Conservation (phyloP, 805 yeast species). For the Yarrowia keelungensis region DNA sequence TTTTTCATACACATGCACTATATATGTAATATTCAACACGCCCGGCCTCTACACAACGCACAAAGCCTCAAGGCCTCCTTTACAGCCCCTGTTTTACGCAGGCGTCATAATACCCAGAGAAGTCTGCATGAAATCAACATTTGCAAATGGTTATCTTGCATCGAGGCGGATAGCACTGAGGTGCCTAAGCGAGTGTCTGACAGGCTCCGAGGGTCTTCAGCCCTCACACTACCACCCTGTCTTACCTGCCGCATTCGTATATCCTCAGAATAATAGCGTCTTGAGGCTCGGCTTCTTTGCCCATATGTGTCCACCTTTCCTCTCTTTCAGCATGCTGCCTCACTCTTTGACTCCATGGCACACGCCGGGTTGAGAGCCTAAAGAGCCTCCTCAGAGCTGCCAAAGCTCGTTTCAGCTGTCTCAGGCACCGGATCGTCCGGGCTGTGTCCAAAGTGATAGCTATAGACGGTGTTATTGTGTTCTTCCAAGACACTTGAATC, state of each 20-base stretch:
- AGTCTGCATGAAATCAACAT: conserved; percentile 15
- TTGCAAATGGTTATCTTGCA: conserved; percentile 21
- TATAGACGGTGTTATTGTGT: too few species aligned
- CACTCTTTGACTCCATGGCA: conserved; percentile 3
- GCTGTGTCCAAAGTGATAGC: too few species aligned
- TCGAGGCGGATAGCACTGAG: conserved; percentile 1
- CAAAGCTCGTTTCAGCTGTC: background rate
- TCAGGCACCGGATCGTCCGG: conserved; percentile 5
- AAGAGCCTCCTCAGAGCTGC: background rate
- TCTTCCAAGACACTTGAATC: too few species aligned
- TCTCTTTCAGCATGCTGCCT: background rate
- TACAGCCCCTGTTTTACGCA: background rate
- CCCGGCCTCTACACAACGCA: too few species aligned
- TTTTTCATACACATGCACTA: background rate
- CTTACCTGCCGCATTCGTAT: too few species aligned
- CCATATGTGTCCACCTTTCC: background rate
- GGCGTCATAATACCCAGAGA: background rate
- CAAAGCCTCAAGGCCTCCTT: too few species aligned
- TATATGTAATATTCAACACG: background rate
- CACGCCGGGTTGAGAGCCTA: conserved; percentile 1
- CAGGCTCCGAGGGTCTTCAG: too few species aligned
- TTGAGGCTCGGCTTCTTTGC: too few species aligned
- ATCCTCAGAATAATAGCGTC: too few species aligned
- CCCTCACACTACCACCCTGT: too few species aligned
- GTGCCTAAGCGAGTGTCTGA: background rate